These are phyloP conservation scores for Tuber melanosporum DNA, from an alignment of 495 filamentous ascomycete species.

Conservation along the genomic window DNA sequence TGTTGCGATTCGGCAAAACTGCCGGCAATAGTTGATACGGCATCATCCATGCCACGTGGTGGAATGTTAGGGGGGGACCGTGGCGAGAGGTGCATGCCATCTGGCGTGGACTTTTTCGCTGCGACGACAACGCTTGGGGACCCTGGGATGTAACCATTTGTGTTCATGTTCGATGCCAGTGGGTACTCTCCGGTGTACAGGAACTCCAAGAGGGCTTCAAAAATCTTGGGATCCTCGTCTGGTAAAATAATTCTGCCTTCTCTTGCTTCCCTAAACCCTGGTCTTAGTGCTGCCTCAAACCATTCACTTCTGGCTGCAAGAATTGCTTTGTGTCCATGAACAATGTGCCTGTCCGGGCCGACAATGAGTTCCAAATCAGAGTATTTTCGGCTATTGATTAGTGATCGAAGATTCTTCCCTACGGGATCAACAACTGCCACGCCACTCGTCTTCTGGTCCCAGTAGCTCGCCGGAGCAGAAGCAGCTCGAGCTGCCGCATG, in stretches of 20 bases:
- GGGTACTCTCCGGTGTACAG: conserved; percentile 42
- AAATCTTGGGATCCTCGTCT: conserved; percentile 42
- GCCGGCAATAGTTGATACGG: conserved; percentile 30
- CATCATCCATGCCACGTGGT: conserved; percentile 39
- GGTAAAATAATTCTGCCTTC: conserved; percentile 38
- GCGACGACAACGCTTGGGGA: conserved; percentile 32
- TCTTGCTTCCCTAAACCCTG: conserved; percentile 39
- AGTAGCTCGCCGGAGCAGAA: conserved; percentile 39
- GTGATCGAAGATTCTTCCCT: conserved; percentile 40
- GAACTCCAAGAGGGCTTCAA: conserved; percentile 41
- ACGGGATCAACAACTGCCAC: conserved; percentile 39
- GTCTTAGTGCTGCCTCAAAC: conserved; percentile 40
- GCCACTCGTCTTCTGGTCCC: conserved; percentile 38
- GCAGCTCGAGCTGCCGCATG: conserved; percentile 38
- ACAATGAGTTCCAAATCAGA: conserved; percentile 40
- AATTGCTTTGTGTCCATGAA: conserved; percentile 42
- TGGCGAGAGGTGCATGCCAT: conserved; percentile 40
- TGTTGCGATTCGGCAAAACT: conserved; percentile 32
- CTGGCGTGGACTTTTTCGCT: conserved; percentile 35
- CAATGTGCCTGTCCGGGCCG: conserved; percentile 35
- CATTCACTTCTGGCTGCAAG: conserved; percentile 41
- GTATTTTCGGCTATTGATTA: conserved; percentile 40
- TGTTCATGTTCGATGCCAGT: conserved; percentile 30
- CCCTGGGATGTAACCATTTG: conserved; percentile 27
- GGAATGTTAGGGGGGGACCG: conserved; percentile 41